Conservation (phyloP, 768 basidiomycete species). For the Chlorophyllum brunneum region DNA sequence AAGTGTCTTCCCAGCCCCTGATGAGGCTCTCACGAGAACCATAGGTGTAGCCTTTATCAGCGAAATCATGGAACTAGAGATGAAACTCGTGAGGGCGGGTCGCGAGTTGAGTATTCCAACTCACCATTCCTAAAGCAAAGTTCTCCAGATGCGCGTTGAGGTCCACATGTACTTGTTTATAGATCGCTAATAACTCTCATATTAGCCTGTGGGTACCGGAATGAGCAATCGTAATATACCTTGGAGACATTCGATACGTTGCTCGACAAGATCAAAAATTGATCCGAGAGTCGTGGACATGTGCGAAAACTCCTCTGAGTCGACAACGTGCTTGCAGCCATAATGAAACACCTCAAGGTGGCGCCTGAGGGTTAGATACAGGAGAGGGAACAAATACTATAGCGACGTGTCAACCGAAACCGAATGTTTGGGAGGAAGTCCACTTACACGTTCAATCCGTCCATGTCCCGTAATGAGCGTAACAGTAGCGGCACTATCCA, state of each 20-base stretch:
- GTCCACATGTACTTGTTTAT: slow-evolving; percentile 33
- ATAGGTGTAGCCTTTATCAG: neutral
- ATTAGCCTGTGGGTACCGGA: neutral
- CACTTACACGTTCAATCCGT: slow-evolving; percentile 19
- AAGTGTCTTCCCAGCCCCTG: neutral
- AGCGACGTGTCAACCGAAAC: neutral
- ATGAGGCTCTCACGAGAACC: slow-evolving; percentile 1
- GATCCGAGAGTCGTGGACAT: slow-evolving; percentile 30
- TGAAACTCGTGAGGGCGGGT: neutral
- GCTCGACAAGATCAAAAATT: slow-evolving; percentile 26
- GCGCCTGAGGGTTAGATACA: slow-evolving; percentile 18
- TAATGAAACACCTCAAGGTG: slow-evolving; percentile 20
- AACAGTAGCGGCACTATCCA: slow-evolving; percentile 18
- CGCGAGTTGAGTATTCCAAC: neutral
- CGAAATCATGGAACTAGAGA: slow-evolving; percentile 2
- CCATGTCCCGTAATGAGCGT: slow-evolving; percentile 15
- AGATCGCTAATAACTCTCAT: slow-evolving; percentile 26
- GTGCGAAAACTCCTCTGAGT: slow-evolving; percentile 28
- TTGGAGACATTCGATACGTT: slow-evolving; percentile 30
- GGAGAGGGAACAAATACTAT: slow-evolving; percentile 20
- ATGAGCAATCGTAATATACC: slow-evolving; percentile 18
- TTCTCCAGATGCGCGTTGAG: slow-evolving; percentile 31
- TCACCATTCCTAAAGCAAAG: slow-evolving; percentile 35
- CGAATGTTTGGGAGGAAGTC: neutral
- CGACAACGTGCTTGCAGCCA: slow-evolving; percentile 31